A percentile compares a stretch with the other conserved stretches of the same genome.
Conservation (phyloP, 768 basidiomycete species). For the Lyophyllum shimeji region DNA sequence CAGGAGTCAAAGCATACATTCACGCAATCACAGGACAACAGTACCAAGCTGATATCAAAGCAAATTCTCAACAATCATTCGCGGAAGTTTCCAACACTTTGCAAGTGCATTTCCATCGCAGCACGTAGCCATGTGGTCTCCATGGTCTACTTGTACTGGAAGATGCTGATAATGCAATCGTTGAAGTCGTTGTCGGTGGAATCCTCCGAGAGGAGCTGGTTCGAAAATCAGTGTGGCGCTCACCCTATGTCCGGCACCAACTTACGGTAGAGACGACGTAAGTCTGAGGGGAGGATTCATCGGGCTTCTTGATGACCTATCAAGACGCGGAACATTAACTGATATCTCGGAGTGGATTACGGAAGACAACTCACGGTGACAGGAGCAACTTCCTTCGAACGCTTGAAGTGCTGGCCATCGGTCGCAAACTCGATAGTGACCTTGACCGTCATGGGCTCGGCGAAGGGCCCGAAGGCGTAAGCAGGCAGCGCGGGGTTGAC, state of each 20-base stretch:
- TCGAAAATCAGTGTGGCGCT: not conserved
- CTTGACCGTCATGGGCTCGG: not conserved
- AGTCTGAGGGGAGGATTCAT: not conserved
- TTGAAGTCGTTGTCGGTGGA: conserved; percentile 10
- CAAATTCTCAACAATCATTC: no score
- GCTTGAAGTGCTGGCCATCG: not conserved
- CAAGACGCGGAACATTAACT: not conserved
- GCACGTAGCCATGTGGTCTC: not conserved
- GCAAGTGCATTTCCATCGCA: not conserved
- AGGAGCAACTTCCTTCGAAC: conserved; percentile 1
- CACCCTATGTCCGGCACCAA: not conserved
- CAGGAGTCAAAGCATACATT: no score
- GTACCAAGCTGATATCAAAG: no score
- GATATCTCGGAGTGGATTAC: not conserved
- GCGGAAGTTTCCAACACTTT: not conserved
- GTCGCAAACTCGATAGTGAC: conserved; percentile 2
- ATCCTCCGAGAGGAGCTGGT: conserved; percentile 12
- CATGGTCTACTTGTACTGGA: conserved; percentile 8
- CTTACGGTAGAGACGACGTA: conserved; percentile 9
- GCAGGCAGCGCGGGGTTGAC: not conserved
- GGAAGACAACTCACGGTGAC: conserved; percentile 1
- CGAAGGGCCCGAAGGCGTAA: conserved; percentile 12
- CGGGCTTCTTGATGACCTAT: conserved; percentile 3
- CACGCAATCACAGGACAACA: no score
- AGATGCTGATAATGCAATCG: conserved; percentile 11